Evolutionary conservation across 805 yeast genomes (phyloP).

Genomic region (Phaffomyces antillensis): DNA sequence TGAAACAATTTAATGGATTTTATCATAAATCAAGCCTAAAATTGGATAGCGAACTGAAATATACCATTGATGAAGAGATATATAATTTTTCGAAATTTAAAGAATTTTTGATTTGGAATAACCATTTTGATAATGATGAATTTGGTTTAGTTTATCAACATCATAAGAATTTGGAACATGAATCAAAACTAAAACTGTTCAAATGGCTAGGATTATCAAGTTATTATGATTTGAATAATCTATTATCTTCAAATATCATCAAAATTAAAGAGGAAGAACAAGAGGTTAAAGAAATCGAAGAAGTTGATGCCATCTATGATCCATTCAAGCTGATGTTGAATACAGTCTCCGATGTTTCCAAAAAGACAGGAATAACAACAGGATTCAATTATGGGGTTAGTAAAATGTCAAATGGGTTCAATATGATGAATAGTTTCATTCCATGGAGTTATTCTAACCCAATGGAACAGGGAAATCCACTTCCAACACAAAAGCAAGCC

Average conservation of each 20-base stretch:
- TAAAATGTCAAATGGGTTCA: conserved; percentile 7
- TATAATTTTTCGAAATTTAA: conserved; percentile 7
- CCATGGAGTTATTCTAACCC: conserved; percentile 6
- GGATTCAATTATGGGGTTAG: conserved; percentile 19
- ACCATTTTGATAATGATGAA: conserved; percentile 1
- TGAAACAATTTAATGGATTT: conserved; percentile 22
- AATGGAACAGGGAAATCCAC: background rate
- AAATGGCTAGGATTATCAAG: conserved; percentile 16
- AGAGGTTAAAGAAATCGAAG: conserved; percentile 3
- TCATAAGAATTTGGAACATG: conserved; percentile 1
- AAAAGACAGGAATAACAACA: conserved; percentile 13
- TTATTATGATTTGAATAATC: conserved; percentile 8
- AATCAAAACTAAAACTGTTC: conserved; percentile 11
- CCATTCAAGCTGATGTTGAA: conserved; percentile 21
- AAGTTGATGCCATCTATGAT: conserved; percentile 19
- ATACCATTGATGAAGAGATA: conserved; percentile 8
- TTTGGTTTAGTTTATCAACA: conserved; percentile 20
- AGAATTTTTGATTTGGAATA: conserved; percentile 16
- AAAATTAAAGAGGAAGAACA: conserved; percentile 21
- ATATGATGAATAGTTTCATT: conserved; percentile 8
- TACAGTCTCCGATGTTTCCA: conserved; percentile 19
- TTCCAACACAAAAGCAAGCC: background rate
- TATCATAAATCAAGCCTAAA: conserved; percentile 23
- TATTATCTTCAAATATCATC: conserved; percentile 16
- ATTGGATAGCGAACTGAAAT: conserved; percentile 9